phyloP scores from a whole-genome alignment of 257 asterid species.

The Gentiana macrophylla region DNA sequence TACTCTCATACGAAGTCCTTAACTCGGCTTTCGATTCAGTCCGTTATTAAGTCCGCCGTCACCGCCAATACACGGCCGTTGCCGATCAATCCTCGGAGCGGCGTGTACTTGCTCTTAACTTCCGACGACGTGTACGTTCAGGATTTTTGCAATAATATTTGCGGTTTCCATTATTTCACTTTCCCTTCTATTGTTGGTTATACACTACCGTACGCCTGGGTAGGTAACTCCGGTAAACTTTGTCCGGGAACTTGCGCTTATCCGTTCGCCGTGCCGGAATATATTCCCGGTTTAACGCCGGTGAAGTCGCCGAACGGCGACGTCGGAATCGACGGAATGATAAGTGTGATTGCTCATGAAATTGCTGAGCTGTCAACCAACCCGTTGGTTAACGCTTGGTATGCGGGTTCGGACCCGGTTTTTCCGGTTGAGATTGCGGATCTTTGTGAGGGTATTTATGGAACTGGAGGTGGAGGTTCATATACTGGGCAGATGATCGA shows the following conservation, averaged over 20 bases:
- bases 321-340: constrained; percentile 81
- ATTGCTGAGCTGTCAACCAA: constrained; percentile 70
- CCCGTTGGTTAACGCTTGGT: constrained; percentile 84
- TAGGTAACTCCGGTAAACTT: constrained; percentile 67
- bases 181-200: constrained; percentile 87
- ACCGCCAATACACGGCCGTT: constrained; percentile 52
- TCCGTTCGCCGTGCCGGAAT: constrained; percentile 71
- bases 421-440: constrained; percentile 85
- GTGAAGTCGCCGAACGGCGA: constrained; percentile 67
- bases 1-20: constrained; percentile 56
- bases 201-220: constrained; percentile 93
- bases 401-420: constrained; percentile 76
- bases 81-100: constrained; percentile 59
- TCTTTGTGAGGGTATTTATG: constrained; percentile 86
- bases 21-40: constrained; percentile 60
- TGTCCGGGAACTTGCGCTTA: constrained; percentile 79
- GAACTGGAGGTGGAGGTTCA: constrained; percentile 87
- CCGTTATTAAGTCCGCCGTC: constrained; percentile 62
- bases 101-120: constrained; percentile 68
- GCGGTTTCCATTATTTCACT: constrained; percentile 83
- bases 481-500: constrained; percentile 76
- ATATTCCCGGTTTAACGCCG: constrained; percentile 50
- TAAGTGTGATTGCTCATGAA: constrained; percentile 86
- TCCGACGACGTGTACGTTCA: constrained; percentile 63
- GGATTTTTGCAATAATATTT: constrained; percentile 58